Evolutionary conservation across 441 rosid genomes (phyloP).

Genomic region (Populus hybrid): DNA sequence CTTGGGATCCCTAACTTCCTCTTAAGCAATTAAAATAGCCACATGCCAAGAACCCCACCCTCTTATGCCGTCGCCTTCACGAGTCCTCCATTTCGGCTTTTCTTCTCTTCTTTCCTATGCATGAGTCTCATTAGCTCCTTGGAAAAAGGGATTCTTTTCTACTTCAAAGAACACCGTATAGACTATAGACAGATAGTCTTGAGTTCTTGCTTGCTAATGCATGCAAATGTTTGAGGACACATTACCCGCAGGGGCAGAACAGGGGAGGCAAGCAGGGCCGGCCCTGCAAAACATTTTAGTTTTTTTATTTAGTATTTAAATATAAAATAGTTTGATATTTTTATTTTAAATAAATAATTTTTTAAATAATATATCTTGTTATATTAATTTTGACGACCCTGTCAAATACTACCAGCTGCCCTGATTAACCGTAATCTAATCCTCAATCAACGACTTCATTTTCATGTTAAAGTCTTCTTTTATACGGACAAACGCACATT

Average conservation of each 20-base stretch:
- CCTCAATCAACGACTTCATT: conserved; percentile 27
- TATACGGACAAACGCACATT: not conserved
- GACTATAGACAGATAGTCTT: not conserved
- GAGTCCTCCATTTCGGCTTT: conserved; percentile 40
- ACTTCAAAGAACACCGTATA: conserved; percentile 9
- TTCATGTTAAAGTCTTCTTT: conserved; percentile 19
- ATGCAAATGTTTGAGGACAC: conserved; percentile 15
- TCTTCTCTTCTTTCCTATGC: conserved; percentile 1
- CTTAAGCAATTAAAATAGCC: conserved; percentile 10
- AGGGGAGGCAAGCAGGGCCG: too few relatives aligned
- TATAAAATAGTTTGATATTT: too few relatives aligned
- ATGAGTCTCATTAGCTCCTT: conserved; percentile 26
- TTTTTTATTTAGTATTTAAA: too few relatives aligned
- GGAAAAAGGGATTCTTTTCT: conserved; percentile 34
- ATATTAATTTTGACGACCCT: too few relatives aligned
- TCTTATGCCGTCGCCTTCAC: conserved; percentile 59
- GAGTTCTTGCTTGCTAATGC: not conserved
- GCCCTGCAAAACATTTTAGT: too few relatives aligned
- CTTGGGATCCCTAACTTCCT: not conserved
- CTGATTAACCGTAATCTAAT: not conserved
- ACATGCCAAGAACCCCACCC: conserved; percentile 21
- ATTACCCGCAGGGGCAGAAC: not conserved
- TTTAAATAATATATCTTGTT: too few relatives aligned
- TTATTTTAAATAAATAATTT: too few relatives aligned
- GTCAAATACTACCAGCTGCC: too few relatives aligned